Percentiles rank a stretch among this genome's conserved stretches.
phyloP scores from a whole-genome alignment of 106 monocot genomes.

The Dioscorea zingiberensis region DNA sequence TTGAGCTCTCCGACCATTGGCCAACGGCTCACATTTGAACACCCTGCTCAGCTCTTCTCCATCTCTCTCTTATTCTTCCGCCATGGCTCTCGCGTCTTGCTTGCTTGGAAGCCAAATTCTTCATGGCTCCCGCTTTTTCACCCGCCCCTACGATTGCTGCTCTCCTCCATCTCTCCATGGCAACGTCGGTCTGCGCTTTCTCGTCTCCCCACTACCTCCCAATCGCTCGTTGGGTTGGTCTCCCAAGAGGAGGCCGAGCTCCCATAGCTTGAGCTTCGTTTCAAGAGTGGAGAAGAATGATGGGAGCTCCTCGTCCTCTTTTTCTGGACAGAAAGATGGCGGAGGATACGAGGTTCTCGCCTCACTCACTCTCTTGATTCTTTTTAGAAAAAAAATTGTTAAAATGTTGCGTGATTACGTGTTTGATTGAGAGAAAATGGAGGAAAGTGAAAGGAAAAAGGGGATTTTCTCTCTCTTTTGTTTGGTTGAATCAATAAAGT shows the following conservation, averaged over 20 bases:
- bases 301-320: constrained; percentile 8
- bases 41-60: neutral
- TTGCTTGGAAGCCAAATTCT: constrained; percentile 16
- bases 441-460: too few relatives aligned
- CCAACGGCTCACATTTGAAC: neutral
- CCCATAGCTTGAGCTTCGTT: constrained; percentile 5
- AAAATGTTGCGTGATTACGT: too few relatives aligned
- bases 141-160: neutral
- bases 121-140: neutral
- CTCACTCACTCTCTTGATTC: too few relatives aligned
- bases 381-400: too few relatives aligned
- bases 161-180: neutral
- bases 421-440: too few relatives aligned
- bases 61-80: neutral
- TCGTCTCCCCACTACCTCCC: too few relatives aligned
- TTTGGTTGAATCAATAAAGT: too few relatives aligned
- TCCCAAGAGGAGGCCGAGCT: neutral
- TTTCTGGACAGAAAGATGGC: neutral
- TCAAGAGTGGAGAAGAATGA: constrained; percentile 26
- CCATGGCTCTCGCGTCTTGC: constrained; percentile 24
- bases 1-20: too few relatives aligned
- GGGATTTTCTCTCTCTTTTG: too few relatives aligned
- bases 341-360: constrained; percentile 15
- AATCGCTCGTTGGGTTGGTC: neutral
- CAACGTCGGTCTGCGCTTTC: too few relatives aligned